These are phyloP conservation scores for Tetrapisispora pingtungensis DNA, from an alignment of 805 yeast species.

Conservation along the genomic window DNA sequence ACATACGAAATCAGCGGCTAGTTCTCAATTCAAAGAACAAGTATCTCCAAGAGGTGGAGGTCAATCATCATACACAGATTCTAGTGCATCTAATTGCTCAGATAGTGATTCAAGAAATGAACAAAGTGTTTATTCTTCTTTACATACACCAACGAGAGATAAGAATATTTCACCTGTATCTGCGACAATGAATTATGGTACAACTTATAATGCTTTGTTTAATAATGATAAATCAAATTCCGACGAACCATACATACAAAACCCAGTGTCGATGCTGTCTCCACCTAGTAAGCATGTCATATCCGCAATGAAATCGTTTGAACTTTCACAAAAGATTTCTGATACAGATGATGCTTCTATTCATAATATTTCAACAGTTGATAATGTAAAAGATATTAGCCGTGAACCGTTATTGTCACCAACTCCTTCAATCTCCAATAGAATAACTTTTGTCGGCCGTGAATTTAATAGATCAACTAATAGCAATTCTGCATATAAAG, in stretches of 20 bases:
- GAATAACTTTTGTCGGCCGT: neutral
- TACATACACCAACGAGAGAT: neutral
- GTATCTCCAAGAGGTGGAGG: neutral
- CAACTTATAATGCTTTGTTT: neutral
- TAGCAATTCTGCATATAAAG: neutral
- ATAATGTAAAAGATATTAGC: neutral
- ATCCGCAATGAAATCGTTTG: neutral
- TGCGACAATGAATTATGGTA: neutral
- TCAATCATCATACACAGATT: neutral
- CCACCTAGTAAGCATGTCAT: neutral
- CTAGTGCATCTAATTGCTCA: neutral
- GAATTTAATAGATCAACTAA: neutral
- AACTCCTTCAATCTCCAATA: neutral
- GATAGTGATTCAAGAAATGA: neutral
- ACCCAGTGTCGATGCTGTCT: constrained; percentile 1
- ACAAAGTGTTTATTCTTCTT: neutral
- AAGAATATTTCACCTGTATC: neutral
- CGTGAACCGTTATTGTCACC: neutral
- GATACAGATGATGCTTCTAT: neutral
- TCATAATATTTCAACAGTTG: neutral
- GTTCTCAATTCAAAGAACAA: neutral
- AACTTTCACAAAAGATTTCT: constrained; percentile 1
- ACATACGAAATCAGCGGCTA: neutral
- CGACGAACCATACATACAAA: neutral
- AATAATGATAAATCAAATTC: neutral